Base-by-base conservation (phyloP, 1,139 yeast genomes). In the Hanseniaspora uvarum region DNA sequence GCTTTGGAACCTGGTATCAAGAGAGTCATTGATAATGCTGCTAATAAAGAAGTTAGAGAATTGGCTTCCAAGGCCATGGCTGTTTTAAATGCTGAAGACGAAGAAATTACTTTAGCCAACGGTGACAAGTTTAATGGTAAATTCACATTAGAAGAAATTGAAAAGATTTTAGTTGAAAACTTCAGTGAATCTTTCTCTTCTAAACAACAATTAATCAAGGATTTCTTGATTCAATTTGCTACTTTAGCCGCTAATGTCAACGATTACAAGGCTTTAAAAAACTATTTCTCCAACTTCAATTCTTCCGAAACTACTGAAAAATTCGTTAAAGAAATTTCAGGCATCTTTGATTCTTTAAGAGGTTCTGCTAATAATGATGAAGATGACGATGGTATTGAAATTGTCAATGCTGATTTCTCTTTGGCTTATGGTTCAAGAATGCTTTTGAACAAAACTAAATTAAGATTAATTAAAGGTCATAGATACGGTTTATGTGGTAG, bases 401-500 rank as follows among this genome's bases (percentile, higher is more conserved):
- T 92, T 65, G 96, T 89, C 61, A 88, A 92, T 68, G 83, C 97
- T 37, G 94, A 86, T 66, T 92, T 92, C 69, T 92, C 97, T 0
- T 75, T 92, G 60, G 98, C 98, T 38, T 92, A 92, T 67, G 98
- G 98, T 71, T 86, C 96, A 41, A 83, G 97, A 72, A 92, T 92
- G 96, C 78, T 92, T 63, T 75, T 92, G 63, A 92, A 89, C 77
- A 89, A 92, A 72, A 89, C 98, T 55, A 83, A 77, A 59, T 73
- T 92, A 66, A 79, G 95, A 65, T 77, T 92, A 58, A 75, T 86
- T 64, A 88, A 89, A 73, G 98, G 98, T 62, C 96, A 86, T 70
- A 80, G 98, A 69, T 92, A 92, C 66, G 98, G 98, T 73, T 78
- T 92, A 59, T 88, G 96, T 75, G 98, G 98, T 65, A 80, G 97